Conservation (phyloP, 352 stramenopile species). For the Globisporangium echinulatum region DNA sequence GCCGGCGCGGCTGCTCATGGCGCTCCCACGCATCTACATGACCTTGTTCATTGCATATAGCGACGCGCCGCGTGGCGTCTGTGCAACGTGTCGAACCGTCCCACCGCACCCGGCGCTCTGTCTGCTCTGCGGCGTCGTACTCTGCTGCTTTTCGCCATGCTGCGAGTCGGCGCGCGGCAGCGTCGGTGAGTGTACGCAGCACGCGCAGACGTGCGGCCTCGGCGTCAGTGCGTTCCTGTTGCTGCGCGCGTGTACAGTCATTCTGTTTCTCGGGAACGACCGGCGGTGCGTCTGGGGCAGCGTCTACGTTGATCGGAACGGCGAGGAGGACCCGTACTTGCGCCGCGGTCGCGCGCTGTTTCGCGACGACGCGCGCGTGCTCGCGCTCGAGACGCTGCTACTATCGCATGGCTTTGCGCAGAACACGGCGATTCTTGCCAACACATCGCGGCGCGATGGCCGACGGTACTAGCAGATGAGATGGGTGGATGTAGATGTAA, state of each 20-base stretch:
- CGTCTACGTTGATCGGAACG: conserved; percentile 83
- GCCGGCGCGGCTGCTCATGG: conserved; percentile 23
- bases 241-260: conserved; percentile 71
- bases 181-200: conserved; percentile 71
- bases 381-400: conserved; percentile 64
- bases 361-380: conserved; percentile 42
- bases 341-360: conserved; percentile 71
- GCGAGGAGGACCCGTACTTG: conserved; percentile 79
- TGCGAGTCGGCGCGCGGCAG: conserved; percentile 47
- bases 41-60: conserved; percentile 79
- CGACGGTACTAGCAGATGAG: conserved; percentile 45
- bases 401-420: conserved; percentile 67
- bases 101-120: conserved; percentile 72
- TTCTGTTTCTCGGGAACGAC: conserved; percentile 79
- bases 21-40: conserved; percentile 71
- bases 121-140: conserved; percentile 61
- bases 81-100: conserved; percentile 45
- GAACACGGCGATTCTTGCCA: conserved; percentile 73
- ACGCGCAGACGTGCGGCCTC: conserved; percentile 57
- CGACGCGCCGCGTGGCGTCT: conserved; percentile 49
- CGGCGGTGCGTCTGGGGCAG: conserved; percentile 76
- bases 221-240: conserved; percentile 62
- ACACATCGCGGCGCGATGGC: conserved; percentile 71
- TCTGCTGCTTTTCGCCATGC: conserved; percentile 76
- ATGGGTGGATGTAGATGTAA: no score